These are phyloP conservation scores for Cladophialophora yegresii DNA, from an alignment of 2,329 filamentous ascomycete species.

Conservation along the genomic window DNA sequence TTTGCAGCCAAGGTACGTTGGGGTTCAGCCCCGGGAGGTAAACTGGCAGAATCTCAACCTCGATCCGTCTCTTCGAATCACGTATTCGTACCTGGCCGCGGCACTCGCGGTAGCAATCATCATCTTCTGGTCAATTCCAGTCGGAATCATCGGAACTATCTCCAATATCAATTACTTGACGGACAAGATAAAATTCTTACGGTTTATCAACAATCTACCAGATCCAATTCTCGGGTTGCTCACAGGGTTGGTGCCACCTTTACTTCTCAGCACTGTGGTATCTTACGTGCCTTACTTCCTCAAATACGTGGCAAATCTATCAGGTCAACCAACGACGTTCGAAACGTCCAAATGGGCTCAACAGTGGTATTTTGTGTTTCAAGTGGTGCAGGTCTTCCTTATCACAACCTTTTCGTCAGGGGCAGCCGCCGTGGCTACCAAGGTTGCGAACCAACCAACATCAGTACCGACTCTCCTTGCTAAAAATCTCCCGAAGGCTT, in stretches of 20 bases:
- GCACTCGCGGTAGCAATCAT: constrained; percentile 72
- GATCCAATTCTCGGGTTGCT: constrained; percentile 71
- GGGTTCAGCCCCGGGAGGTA: constrained; percentile 79
- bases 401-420: constrained; percentile 75
- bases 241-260: constrained; percentile 77
- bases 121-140: constrained; percentile 79
- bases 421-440: constrained; percentile 68
- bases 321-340: constrained; percentile 71
- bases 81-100: constrained; percentile 69
- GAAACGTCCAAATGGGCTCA: constrained; percentile 86
- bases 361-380: constrained; percentile 75
- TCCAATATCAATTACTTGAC: constrained; percentile 76
- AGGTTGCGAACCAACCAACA: constrained; percentile 66
- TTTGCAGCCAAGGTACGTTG: constrained; percentile 85
- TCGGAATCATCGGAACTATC: constrained; percentile 80
- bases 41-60: constrained; percentile 83
- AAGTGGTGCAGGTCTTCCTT: constrained; percentile 84
- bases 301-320: constrained; percentile 75
- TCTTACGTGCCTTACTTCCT: constrained; percentile 87
- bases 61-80: constrained; percentile 59
- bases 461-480: constrained; percentile 68
- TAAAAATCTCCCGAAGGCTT: constrained; percentile 75
- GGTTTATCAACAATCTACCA: constrained; percentile 74
- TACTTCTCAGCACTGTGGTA: constrained; percentile 74
- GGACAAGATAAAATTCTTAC: constrained; percentile 59